Base-by-base conservation (phyloP, 495 filamentous ascomycete genomes). In the Aspergillus sclerotiicarbonarius region DNA sequence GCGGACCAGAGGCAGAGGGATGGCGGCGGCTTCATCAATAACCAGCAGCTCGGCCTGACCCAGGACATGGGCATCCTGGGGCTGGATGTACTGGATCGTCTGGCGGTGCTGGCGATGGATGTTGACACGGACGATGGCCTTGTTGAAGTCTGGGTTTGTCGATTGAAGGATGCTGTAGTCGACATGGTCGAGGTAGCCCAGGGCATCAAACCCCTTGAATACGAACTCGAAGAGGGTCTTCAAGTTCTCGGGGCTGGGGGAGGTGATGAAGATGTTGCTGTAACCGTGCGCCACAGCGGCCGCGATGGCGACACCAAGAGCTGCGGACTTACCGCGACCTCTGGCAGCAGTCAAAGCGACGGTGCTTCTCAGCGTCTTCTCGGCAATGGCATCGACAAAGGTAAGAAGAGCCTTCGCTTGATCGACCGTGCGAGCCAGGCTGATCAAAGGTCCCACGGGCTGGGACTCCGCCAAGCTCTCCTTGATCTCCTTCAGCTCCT, bases 181-280 rank as follows among this genome's bases (percentile, higher is more conserved):
- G 48, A 89, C 84, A 66, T 98, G 94, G 62, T 99, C 95, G 53
- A 90, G 81, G 66, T 98, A 98, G 32, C 86, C 85, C 18, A 99
- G 79, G 2, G 92, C 90, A 69, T 99, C 95, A 61, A 99, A 99
- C 1, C 91, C 95, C 70, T 96, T 97, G 81, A 99, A 99, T 1
- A 98, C 84, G 60, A 99, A 99, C 65, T 98, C 91, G 69, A 99
- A 99, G 19, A 98, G 77, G 0, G 95, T 98, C 75, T 98, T 98
- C 76, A 99, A 80, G 73, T 98, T 99, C 77, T 98, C 95, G 2
- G 95, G 95, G 60, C 90, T 96, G 15, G 95, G 95, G 20, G 95
- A 99, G 3, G 95, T 99, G 67, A 99, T 96, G 78, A 99, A 99
- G 64, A 99, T 95, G 69, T 99, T 99, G 76, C 90, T 96, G 68